A percentile compares a stretch with the other conserved stretches of the same genome.
phyloP scores from a whole-genome alignment of 108 stramenopile species.

The Nitzschia putrida region DNA sequence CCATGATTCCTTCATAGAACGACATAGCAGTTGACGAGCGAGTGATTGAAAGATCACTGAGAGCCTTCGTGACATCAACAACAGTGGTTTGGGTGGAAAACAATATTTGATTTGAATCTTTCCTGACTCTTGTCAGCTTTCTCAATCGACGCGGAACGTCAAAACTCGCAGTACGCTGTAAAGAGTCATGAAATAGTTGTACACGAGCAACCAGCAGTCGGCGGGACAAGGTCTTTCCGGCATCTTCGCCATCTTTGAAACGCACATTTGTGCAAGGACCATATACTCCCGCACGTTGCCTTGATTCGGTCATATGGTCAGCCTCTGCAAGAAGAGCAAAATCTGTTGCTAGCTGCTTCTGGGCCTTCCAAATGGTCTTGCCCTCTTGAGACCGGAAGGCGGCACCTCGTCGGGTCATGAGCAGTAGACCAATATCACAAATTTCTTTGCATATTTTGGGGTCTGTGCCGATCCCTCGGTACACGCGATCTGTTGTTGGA shows the following conservation, averaged over 20 bases:
- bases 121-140: conserved; percentile 24
- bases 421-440: conserved; percentile 61
- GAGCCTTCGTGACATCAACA: conserved; percentile 14
- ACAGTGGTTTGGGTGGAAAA: conserved; percentile 32
- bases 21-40: conserved; percentile 39
- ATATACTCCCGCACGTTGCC: conserved; percentile 49
- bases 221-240: conserved; percentile 74
- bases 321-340: conserved; percentile 59
- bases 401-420: conserved; percentile 73
- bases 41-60: conserved; percentile 6
- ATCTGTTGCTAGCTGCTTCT: conserved; percentile 75
- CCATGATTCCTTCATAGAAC: conserved; percentile 74
- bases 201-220: conserved; percentile 73
- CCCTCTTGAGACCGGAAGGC: conserved; percentile 59
- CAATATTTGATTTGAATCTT: conserved; percentile 32
- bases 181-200: conserved; percentile 62
- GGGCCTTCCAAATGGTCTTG: conserved; percentile 79
- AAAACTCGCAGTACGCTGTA: conserved; percentile 72
- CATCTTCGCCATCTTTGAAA: conserved; percentile 87
- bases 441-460: conserved; percentile 83
- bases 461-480: conserved; percentile 55
- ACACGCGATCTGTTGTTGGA: conserved; percentile 22
- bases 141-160: conserved; percentile 75
- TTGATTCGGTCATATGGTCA: conserved; percentile 53
- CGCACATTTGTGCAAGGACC: conserved; percentile 32